These are phyloP conservation scores for Rhodamnia argentea DNA, from an alignment of 345 rosid genomes.

Conservation along the genomic window DNA sequence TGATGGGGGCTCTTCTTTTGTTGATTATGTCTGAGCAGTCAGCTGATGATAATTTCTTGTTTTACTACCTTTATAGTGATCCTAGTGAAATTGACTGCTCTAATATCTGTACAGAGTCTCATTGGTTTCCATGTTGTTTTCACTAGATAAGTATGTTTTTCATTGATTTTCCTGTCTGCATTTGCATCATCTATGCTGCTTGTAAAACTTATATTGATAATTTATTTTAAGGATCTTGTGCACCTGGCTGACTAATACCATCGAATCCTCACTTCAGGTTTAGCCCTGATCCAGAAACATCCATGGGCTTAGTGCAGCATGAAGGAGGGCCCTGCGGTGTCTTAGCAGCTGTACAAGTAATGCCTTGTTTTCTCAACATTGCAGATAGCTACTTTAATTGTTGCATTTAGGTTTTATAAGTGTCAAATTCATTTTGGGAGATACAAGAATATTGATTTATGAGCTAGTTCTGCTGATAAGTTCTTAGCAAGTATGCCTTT, in stretches of 20 bases:
- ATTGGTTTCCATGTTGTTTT: background rate
- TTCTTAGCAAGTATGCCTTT: background rate
- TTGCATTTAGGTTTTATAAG: background rate
- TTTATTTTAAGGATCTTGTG: constrained; percentile 2
- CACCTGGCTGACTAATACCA: constrained; percentile 15
- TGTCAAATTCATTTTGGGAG: background rate
- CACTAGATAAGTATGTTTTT: background rate
- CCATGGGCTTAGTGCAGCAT: constrained; percentile 99
- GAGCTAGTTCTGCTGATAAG: background rate
- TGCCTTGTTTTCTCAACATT: constrained; percentile 11
- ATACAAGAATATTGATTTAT: background rate
- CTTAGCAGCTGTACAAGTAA: constrained; percentile 95
- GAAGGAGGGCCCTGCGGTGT: constrained; percentile 99
- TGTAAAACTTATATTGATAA: background rate
- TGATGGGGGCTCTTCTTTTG: background rate
- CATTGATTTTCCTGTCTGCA: background rate
- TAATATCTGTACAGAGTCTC: background rate
- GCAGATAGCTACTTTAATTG: background rate
- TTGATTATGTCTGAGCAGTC: background rate
- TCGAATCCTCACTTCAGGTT: constrained; percentile 43
- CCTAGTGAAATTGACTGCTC: background rate
- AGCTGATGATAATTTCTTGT: no score
- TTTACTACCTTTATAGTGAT: background rate
- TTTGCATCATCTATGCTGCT: background rate
- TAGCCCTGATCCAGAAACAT: constrained; percentile 94